Base-by-base conservation (phyloP, 1,139 yeast genomes). In the Tardiomyces depauwii region DNA sequence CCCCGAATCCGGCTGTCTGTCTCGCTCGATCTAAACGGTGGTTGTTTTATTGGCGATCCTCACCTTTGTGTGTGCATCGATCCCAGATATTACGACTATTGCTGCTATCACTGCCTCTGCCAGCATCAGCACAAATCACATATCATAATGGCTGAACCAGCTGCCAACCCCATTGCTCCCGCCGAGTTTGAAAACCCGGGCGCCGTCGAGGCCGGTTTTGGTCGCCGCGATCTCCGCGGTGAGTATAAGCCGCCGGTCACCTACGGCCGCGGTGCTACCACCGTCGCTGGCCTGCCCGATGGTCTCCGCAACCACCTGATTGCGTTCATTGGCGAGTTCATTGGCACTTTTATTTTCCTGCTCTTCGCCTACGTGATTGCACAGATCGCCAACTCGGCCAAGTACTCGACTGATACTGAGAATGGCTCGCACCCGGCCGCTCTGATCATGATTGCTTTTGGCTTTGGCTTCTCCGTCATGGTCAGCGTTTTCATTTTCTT, bases 381-480 rank as follows among this genome's bases (percentile, higher is more conserved):
- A 42, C 87, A 83, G 63, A 80, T 80, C 62, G 94, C 95, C 53
- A 14, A n/a, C 21, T 10, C 66, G 70, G 42, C 52, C 53, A 12
- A 51, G 58, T 21, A 57, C 63, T 23, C 49, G 39, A 55, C 51
- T 45, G 45, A 45, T 13, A 45, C 48, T 25, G 45, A 48, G 19
- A 52, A 57, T 13, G 74, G 73, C 21, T 76, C 89, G 36, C 76
- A 79, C 59, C 89, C 94, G 42, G 71, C 76, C 46, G 79, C 76
- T 63, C 68, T 84, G 57, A 73, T 83, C 52, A 82, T 85, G 88
- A 87, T 87, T 59, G 71, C 95, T 2, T 74, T 83, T 47, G 95
- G 95, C 57, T 87, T 87, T 67, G 95, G 95, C 51, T 83, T 85
- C 59, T 81, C 88, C 55, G 87, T 87, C 49, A 77, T 83, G 78